A percentile compares a stretch with the other conserved stretches of the same genome.
phyloP scores from a whole-genome alignment of 768 basidiomycete genomes.

The Tricholoma saponaceum region DNA sequence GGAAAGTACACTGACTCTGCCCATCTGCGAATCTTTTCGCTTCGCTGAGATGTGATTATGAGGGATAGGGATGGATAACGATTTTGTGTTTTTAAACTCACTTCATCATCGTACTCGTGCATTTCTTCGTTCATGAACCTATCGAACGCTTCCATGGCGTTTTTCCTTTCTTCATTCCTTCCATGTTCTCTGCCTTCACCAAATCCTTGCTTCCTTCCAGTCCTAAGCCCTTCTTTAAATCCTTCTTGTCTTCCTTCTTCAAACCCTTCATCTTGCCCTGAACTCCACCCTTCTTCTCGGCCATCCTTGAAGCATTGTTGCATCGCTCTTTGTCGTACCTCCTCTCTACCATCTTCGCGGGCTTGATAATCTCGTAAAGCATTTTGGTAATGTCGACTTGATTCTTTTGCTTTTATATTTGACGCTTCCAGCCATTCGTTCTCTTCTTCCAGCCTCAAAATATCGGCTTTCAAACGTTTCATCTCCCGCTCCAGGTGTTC shows the following conservation, averaged over 20 bases:
- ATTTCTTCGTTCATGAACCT: slow-evolving; percentile 46
- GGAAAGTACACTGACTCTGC: slow-evolving; percentile 27
- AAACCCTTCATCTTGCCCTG: slow-evolving; percentile 44
- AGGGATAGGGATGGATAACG: background rate
- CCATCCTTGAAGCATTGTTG: slow-evolving; percentile 42
- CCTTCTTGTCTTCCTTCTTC: slow-evolving; percentile 39
- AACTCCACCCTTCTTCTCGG: slow-evolving; percentile 39
- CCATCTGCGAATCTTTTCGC: slow-evolving; percentile 31
- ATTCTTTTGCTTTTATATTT: slow-evolving; percentile 38
- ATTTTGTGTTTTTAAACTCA: slow-evolving; percentile 8
- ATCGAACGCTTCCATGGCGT: slow-evolving; percentile 57
- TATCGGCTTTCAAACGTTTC: slow-evolving; percentile 29
- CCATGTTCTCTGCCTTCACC: slow-evolving; percentile 40
- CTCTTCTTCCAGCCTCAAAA: slow-evolving; percentile 27
- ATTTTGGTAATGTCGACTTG: slow-evolving; percentile 37
- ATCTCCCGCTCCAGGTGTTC: slow-evolving; percentile 44
- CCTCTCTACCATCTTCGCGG: slow-evolving; percentile 37
- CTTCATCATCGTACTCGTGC: slow-evolving; percentile 16
- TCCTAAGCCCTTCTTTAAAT: slow-evolving; percentile 34
- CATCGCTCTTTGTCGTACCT: slow-evolving; percentile 36
- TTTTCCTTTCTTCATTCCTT: slow-evolving; percentile 45
- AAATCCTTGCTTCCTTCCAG: slow-evolving; percentile 38
- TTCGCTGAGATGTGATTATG: slow-evolving; percentile 12
- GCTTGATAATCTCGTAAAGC: slow-evolving; percentile 42
- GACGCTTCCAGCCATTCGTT: slow-evolving; percentile 40